Evolutionary conservation across 345 rosid species (phyloP), one percentile per base, ranked within the genome.

Genomic region (Corymbia maculata): DNA sequence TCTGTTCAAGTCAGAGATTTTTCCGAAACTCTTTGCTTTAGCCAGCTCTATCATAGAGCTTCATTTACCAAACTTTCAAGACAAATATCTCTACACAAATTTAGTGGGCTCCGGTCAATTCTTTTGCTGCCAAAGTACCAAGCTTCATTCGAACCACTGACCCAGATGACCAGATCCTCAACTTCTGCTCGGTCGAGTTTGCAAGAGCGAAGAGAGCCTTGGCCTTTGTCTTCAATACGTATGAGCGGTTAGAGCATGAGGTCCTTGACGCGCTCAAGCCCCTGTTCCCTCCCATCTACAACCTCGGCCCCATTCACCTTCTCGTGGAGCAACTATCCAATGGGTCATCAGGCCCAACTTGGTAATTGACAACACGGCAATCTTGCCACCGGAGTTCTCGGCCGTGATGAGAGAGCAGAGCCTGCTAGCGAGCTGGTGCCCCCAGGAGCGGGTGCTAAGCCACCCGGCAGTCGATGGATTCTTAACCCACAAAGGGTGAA

Each of bases 401-500:
- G 80, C 12, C 0, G 93, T 91, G 85, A 93, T 93, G 14, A 89
- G 53, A n/a, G 91, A 85, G 3, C 88, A 95, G 61, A 91, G 95
- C 15, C 24, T 92, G 13, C 3, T 95, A n/a, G 86, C 90, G 11
- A 90, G 88, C 64, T 95, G 95, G 96, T 94, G 97, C 86, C 93
- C 95, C 1, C 97, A 95, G 17, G 93, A 93, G 86, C 75, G 90
- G 87, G 95, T 95, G 52, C 89, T 95, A 13, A 89, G 85, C 50
- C 97, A 94, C 89, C 92, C 93, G 4, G 87, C 94, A 0, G 26
- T 93, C 2, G 95, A 95, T 10, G 96, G 94, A 26, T 92, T 95
- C 85, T 86, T 95, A 42, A 94, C 96, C 2, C 97, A 95, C 24
- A 84, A 89, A 13, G 96, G 97, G 9, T 95, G 97, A 96, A 95